phyloP scores from a whole-genome alignment of 108 stramenopile genomes.

The Halocafeteria seosinensis region DNA sequence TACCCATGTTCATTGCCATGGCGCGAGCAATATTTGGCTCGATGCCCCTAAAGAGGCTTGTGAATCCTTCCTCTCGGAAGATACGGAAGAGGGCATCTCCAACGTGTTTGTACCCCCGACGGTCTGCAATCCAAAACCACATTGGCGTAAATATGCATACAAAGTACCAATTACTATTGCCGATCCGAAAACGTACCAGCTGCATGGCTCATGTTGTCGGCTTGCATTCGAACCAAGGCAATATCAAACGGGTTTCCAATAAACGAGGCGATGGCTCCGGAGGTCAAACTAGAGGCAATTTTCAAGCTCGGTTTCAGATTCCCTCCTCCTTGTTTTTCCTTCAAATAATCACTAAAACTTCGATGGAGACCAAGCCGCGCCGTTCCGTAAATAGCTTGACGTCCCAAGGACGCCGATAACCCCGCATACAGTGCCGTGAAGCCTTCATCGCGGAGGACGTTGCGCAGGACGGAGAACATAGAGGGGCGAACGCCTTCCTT shows the following conservation, averaged over 20 bases:
- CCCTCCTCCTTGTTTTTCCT: constrained; percentile 53
- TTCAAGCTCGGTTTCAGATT: constrained; percentile 66
- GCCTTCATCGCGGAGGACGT: no score
- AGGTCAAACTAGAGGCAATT: constrained; percentile 66
- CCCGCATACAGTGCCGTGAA: no score
- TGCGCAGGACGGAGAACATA: no score
- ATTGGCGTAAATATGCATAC: no score
- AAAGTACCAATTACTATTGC: no score
- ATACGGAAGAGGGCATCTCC: constrained; percentile 78
- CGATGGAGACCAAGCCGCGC: constrained; percentile 93
- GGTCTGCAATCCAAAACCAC: no score
- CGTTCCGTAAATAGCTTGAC: constrained; percentile 92
- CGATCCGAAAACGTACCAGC: no score
- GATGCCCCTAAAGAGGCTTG: constrained; percentile 76
- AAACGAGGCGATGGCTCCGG: constrained; percentile 80
- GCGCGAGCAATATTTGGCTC: constrained; percentile 80
- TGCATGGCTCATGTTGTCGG: constrained; percentile 74
- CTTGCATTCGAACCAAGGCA: constrained; percentile 82
- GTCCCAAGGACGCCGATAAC: constrained; percentile 83
- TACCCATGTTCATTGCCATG: constrained; percentile 97
- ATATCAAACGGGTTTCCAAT: constrained; percentile 95
- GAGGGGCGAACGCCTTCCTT: no score
- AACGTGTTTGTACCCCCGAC: constrained; percentile 91
- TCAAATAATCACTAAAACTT: constrained; percentile 66
- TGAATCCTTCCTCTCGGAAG: constrained; percentile 70